Percentiles rank a stretch among this genome's conserved stretches.
Evolutionary conservation across 2,329 filamentous ascomycete species (phyloP).

Genomic region (Penicillium sp.): DNA sequence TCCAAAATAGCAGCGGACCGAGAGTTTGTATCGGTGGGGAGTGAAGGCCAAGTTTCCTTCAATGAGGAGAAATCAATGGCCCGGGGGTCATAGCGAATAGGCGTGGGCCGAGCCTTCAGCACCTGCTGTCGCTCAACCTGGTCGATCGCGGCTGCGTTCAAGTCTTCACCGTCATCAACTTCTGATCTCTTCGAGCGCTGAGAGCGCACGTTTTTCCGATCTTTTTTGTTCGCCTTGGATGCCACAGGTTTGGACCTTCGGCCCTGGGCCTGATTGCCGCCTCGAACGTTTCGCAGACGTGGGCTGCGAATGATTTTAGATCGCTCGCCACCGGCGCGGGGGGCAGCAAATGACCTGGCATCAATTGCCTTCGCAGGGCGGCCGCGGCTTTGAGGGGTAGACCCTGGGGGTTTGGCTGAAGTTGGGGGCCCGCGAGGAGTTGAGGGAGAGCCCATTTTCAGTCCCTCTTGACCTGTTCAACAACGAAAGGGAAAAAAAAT

Average conservation of each 20-base stretch:
- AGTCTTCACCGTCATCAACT: constrained; percentile 25
- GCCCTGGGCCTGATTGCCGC: constrained; percentile 18
- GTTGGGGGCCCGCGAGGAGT: constrained; percentile 19
- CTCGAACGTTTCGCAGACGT: constrained; percentile 23
- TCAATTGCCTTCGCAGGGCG: constrained; percentile 34
- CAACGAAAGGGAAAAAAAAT: no score
- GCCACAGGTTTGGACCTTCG: constrained; percentile 21
- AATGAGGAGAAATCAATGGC: constrained; percentile 32
- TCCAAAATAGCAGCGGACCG: constrained; percentile 33
- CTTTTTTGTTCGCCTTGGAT: constrained; percentile 14
- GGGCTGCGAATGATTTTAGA: constrained; percentile 34
- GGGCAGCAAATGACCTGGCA: constrained; percentile 37
- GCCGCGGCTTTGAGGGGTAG: constrained; percentile 16
- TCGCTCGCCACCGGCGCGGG: constrained; percentile 26
- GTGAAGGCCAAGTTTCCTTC: constrained; percentile 40
- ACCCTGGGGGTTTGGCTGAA: constrained; percentile 14
- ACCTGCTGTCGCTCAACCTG: constrained; percentile 31
- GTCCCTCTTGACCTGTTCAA: no score
- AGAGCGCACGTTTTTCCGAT: constrained; percentile 11
- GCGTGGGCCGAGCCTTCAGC: constrained; percentile 29
- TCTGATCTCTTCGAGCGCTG: constrained; percentile 17
- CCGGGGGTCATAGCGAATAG: constrained; percentile 37
- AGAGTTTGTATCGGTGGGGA: constrained; percentile 33
- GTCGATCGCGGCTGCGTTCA: constrained; percentile 27
- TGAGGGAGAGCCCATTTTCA: no score